phyloP scores from a whole-genome alignment of 192 early-diverging fungal species.

The Entomortierella parvispora region DNA sequence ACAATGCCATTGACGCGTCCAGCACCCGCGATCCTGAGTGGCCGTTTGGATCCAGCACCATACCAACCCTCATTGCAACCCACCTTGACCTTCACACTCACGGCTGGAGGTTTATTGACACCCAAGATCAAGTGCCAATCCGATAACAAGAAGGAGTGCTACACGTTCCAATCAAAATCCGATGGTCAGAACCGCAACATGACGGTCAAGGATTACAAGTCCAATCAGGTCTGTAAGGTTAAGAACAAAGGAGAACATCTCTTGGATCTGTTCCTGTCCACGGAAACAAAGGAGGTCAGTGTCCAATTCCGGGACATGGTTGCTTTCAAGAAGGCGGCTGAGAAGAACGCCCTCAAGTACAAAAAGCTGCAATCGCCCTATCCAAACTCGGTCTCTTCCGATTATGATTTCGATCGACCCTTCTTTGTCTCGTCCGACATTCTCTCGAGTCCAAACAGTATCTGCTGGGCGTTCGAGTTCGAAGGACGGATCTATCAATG shows the following conservation, averaged over 20 bases:
- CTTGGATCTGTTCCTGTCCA: conserved; percentile 44
- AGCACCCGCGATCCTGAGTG: conserved; percentile 32
- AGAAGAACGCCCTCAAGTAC: conserved; percentile 40
- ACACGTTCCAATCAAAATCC: conserved; percentile 48
- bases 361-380: conserved; percentile 16
- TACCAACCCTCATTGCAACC: conserved; percentile 38
- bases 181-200: conserved; percentile 32
- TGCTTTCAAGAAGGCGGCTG: conserved; percentile 52
- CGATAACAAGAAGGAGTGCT: conserved; percentile 45
- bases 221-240: conserved; percentile 42
- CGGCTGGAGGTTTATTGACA: conserved; percentile 27
- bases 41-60: conserved; percentile 23
- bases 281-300: conserved; percentile 48
- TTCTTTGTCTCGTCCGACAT: conserved; percentile 1
- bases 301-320: conserved; percentile 51
- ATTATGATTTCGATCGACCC: conserved; percentile 24
- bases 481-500: conserved; percentile 47
- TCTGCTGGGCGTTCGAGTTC: conserved; percentile 50
- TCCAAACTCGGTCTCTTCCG: not conserved
- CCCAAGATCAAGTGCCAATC: conserved; percentile 44
- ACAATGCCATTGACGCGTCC: conserved; percentile 46
- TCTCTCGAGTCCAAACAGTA: not conserved
- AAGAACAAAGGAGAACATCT: conserved; percentile 49
- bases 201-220: conserved; percentile 33
- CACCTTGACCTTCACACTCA: conserved; percentile 38